Evolutionary conservation across 257 asterid species (phyloP).

Genomic region (Solanum infundibuliforme): DNA sequence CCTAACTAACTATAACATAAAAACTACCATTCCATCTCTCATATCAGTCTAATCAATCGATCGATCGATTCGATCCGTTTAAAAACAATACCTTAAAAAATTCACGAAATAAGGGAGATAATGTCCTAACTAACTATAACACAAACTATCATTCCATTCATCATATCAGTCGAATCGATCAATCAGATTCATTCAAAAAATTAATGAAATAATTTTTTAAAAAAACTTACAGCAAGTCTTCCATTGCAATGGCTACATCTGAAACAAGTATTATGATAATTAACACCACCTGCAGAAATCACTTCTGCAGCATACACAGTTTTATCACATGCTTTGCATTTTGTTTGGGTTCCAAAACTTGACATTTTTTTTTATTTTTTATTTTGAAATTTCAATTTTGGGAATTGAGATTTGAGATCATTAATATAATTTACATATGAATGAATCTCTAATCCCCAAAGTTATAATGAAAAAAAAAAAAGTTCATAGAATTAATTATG

Average conservation of each 20-base stretch:
- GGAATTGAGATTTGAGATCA: neutral
- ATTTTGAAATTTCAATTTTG: conserved; percentile 13
- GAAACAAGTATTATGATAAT: conserved; percentile 52
- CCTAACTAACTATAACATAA: neutral
- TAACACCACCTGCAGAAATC: conserved; percentile 46
- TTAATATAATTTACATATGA: neutral
- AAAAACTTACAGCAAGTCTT: conserved; percentile 37
- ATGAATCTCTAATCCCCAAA: neutral
- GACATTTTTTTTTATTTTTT: neutral
- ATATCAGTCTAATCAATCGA: neutral
- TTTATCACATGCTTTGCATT: conserved; percentile 59
- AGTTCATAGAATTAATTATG: neutral
- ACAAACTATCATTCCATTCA: neutral
- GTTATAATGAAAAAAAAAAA: neutral
- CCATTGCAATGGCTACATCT: conserved; percentile 52
- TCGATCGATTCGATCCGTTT: neutral
- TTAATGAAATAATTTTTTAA: neutral
- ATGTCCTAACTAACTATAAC: neutral
- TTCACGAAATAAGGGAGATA: too few species aligned
- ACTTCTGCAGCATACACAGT: conserved; percentile 51
- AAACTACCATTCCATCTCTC: neutral
- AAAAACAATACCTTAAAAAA: too few species aligned
- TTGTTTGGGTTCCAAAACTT: conserved; percentile 12
- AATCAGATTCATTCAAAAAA: neutral
- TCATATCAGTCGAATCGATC: neutral